Base-by-base conservation (phyloP, 2,329 filamentous ascomycete species). In the Fusarium transvaalense region DNA sequence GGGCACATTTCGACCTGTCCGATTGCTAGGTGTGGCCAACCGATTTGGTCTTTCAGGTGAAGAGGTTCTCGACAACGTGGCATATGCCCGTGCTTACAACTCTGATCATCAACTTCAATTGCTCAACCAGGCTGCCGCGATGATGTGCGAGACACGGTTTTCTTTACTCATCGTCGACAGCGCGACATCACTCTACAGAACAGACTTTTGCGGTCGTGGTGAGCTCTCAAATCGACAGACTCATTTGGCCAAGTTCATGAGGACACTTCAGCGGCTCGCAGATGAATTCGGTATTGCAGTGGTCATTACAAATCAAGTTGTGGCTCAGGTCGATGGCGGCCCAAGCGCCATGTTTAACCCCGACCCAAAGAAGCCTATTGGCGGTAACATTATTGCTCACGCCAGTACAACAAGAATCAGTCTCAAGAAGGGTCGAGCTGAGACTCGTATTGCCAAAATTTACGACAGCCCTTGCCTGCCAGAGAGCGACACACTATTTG, bases 81-180 rank as follows among this genome's bases (percentile, higher is more conserved):
- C 97, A 5, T 99, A 99, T 78, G 97, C 97, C 50, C 91, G 96
- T 63, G 96, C 96, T 12, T 99, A 99, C 84, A 99, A 99, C 79
- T 98, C 95, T 0, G 96, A 99, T 71, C 96, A 99, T 80, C 96
- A 99, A 79, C 87, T 99, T 51, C 93, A 97, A 78, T 86, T 99
- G 10, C 89, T 99, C 66, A 96, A 96, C 75, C 95, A 98, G 79
- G 97, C 96, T 5, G 92, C 96, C 3, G 90, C 94, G 66, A 99
- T 99, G 96, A 99, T 99, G 97, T 97, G 94, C 60, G 97, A 99
- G 82, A 99, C 96, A 1, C 90, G 96, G 6, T 99, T 99, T 80
- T 98, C 96, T 5, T 86, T 99, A 10, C 89, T 99, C 50, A 90
- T 99, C 48, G 96, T 99, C 58, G 96, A 99, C 81, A 97, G 94